Conservation (phyloP, 345 rosid genomes). For the Microcos paniculata region DNA sequence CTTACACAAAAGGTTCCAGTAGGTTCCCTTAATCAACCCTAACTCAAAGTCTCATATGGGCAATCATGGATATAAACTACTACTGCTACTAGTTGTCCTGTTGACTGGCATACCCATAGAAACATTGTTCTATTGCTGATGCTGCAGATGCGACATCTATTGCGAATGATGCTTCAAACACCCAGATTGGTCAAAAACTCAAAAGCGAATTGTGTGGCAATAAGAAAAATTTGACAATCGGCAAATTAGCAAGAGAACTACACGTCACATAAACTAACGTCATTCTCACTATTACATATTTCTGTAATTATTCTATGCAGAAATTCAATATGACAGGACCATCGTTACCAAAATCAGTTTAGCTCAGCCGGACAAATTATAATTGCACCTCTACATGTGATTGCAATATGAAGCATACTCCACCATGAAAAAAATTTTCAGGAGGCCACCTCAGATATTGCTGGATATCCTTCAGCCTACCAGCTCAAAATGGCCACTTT, state of each 20-base stretch:
- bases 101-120: no score
- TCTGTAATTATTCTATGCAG: background rate
- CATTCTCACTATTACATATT: background rate
- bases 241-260: background rate
- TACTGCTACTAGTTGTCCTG: no score
- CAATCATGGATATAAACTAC: no score
- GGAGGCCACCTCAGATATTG: constrained; percentile 9
- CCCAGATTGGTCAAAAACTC: background rate
- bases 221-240: background rate
- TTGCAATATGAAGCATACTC: constrained; percentile 11
- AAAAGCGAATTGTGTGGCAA: background rate
- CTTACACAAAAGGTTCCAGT: no score
- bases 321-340: background rate
- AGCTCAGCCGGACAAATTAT: background rate
- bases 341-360: constrained; percentile 13
- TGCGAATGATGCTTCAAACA: background rate
- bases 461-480: constrained; percentile 11
- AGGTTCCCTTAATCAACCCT: no score
- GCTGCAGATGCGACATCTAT: background rate
- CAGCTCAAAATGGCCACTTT: constrained; percentile 8
- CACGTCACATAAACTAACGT: background rate
- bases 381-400: constrained; percentile 8
- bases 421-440: background rate
- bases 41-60: no score
- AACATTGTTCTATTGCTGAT: no score